A percentile compares a stretch with the other conserved stretches of the same genome.
phyloP scores from a whole-genome alignment of 2,329 filamentous ascomycete species.

The Ampelomyces quisqualis region DNA sequence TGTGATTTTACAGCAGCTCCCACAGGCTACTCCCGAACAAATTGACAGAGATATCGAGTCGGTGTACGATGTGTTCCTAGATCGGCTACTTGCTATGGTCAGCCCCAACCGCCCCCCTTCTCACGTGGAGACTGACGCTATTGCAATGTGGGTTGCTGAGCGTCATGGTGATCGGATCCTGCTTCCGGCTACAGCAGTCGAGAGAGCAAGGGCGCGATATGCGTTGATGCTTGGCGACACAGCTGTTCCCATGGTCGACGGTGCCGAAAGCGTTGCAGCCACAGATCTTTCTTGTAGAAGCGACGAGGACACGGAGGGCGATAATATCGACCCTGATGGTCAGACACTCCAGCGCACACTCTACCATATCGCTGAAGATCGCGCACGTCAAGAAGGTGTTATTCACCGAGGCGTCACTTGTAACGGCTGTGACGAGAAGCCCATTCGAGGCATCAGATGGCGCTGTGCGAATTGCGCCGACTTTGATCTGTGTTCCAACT shows the following conservation, averaged over 20 bases:
- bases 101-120: constrained; percentile 25
- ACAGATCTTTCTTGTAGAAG: constrained; percentile 35
- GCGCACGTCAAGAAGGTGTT: constrained; percentile 73
- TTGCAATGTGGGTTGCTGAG: constrained; percentile 19
- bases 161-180: constrained; percentile 10
- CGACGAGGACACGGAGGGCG: constrained; percentile 45
- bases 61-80: constrained; percentile 35
- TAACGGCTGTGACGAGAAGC: constrained; percentile 82
- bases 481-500: constrained; percentile 92
- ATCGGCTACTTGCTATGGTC: constrained; percentile 27
- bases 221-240: constrained; percentile 5
- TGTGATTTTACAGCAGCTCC: constrained; percentile 20
- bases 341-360: constrained; percentile 83
- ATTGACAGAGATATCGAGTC: constrained; percentile 24
- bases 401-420: constrained; percentile 91
- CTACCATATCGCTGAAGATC: constrained; percentile 91
- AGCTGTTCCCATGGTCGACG: constrained; percentile 13
- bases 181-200: constrained; percentile 16
- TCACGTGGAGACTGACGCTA: constrained; percentile 18
- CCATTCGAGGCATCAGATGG: constrained; percentile 90
- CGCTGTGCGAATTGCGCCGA: constrained; percentile 94
- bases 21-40: constrained; percentile 19
- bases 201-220: constrained; percentile 27
- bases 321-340: constrained; percentile 52
- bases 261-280: constrained; percentile 34